Base-by-base conservation (phyloP, 164 flowering plant genomes). In the Chimonanthus salicifolius region DNA sequence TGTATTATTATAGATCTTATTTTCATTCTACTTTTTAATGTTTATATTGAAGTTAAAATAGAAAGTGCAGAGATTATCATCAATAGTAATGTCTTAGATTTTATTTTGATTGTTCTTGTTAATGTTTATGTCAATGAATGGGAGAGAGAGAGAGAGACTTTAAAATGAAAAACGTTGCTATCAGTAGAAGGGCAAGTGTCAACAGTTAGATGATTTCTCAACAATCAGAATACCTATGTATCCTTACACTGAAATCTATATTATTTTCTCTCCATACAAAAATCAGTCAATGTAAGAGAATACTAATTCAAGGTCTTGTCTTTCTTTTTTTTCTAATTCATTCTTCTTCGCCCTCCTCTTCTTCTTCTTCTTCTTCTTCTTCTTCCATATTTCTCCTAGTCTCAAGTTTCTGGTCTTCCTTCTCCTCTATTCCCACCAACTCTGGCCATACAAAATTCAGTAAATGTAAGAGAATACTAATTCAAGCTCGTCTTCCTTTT, bases 391-490 rank as follows among this genome's bases (percentile, higher is more conserved):
- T n/a, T 33, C 33, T 33, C 33, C 33, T 33, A 33, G 33, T 33
- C 33, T 33, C 2, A 33, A 33, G 33, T 33, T 33, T 33, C 33
- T 33, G 33, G 33, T 33, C 16, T 54, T n/a, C 9, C 10, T 54
- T 46, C 50, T 49, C 51, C 45, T 51, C 43, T 49, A 46, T 5
- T 10, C 68, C n/a, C 75, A 49, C 49, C 49, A 8, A 47, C 44
- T 63, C 18, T 21, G 21, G 8, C 60, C 8, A 54, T 18, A 54
- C 20, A 58, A 67, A 74, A 68, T 67, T 43, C 63, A 69, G 77
- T 74, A 72, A 69, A 74, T 69, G 72, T 58, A 74, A 45, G 47
- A 33, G 77, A 69, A 74, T 74, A 74, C 72, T 74, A 48, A 72
- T 62, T 69, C 77, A 69, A 18, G 70, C 70, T 65, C 49, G 49